Percentiles rank a stretch among this genome's conserved stretches.
phyloP scores from a whole-genome alignment of 2,329 filamentous ascomycete genomes.

The Colletotrichum limetticola region DNA sequence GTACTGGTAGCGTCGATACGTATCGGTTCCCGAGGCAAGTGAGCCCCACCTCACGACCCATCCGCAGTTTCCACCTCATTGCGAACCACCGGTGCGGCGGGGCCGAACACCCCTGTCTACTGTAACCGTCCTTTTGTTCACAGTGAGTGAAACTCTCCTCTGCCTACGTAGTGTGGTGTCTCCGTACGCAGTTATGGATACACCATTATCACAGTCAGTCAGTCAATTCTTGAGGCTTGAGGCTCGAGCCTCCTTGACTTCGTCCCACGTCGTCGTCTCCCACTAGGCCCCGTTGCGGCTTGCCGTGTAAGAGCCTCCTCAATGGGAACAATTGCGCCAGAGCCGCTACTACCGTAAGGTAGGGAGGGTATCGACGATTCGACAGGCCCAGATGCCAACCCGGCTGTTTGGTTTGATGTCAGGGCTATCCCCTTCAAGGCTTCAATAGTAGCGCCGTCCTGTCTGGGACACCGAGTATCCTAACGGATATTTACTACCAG shows the following conservation, averaged over 20 bases:
- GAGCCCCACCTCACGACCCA: neutral
- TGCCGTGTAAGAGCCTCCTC: slow-evolving; percentile 28
- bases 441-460: neutral
- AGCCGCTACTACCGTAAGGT: slow-evolving; percentile 2
- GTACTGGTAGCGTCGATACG: neutral
- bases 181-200: neutral
- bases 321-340: slow-evolving; percentile 14
- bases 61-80: neutral
- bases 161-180: neutral
- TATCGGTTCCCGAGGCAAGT: neutral
- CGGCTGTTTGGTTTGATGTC: slow-evolving; percentile 46
- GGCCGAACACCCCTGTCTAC: slow-evolving; percentile 22
- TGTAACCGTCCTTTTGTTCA: neutral
- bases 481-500: neutral
- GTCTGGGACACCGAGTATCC: neutral
- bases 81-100: slow-evolving; percentile 25
- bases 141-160: neutral
- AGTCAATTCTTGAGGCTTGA: too few relatives aligned
- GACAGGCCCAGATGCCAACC: slow-evolving; percentile 30
- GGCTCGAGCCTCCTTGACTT: neutral
- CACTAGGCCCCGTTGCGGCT: neutral
- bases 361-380: neutral
- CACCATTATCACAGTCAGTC: neutral
- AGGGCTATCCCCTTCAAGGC: slow-evolving; percentile 24
- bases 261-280: neutral